Conservation (phyloP, 805 yeast genomes). For the Huiozyma sinensis region DNA sequence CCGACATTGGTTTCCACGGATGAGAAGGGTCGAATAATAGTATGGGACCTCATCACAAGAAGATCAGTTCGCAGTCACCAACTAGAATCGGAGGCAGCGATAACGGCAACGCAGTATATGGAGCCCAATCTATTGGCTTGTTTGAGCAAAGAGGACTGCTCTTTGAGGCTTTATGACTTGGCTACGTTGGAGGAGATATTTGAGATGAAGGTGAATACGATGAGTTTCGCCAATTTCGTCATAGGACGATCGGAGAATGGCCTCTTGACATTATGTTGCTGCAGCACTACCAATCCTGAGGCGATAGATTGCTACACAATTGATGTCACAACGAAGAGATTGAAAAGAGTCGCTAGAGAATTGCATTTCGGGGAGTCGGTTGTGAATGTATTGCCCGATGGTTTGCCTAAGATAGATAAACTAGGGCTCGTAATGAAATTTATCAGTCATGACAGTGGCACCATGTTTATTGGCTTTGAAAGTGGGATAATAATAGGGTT, state of each 20-base stretch:
- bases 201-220: constrained; percentile 24
- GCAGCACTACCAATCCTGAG: constrained; percentile 24
- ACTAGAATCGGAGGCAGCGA: constrained; percentile 5
- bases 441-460: constrained; percentile 1
- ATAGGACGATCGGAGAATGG: constrained; percentile 4
- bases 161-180: constrained; percentile 12
- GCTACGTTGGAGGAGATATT: constrained; percentile 4
- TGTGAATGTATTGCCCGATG: constrained; percentile 2
- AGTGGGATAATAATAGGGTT: constrained; percentile 25
- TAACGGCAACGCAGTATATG: constrained; percentile 11
- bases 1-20: constrained; percentile 22
- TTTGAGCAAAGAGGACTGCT: constrained; percentile 17
- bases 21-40: constrained; percentile 14
- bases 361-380: constrained; percentile 12
- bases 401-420: constrained; percentile 11
- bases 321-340: constrained; percentile 8
- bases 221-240: constrained; percentile 24
- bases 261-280: constrained; percentile 16
- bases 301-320: constrained; percentile 19
- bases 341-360: constrained; percentile 15
- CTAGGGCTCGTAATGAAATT: constrained; percentile 25
- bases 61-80: constrained; percentile 9
- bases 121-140: constrained; percentile 8
- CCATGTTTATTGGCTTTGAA: constrained; percentile 21
- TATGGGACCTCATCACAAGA: constrained; percentile 24